Evolutionary conservation across 768 basidiomycete species (phyloP).

Genomic region (Pleurotus giganteus): DNA sequence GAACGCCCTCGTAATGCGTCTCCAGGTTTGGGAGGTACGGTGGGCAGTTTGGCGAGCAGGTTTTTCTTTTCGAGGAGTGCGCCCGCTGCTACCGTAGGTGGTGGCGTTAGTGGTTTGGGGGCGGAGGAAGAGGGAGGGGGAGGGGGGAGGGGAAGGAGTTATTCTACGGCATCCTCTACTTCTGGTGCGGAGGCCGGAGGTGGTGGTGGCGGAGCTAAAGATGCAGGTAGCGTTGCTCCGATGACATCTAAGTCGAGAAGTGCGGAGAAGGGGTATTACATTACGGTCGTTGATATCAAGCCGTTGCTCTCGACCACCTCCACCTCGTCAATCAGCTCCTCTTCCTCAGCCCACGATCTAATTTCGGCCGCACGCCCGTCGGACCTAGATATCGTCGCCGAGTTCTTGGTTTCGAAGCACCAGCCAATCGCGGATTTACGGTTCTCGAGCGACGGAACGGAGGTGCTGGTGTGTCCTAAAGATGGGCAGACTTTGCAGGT

Average conservation of each 20-base stretch:
- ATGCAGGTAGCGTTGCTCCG: slow-evolving; percentile 19
- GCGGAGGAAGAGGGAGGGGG: slow-evolving; percentile 12
- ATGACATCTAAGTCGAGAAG: slow-evolving; percentile 17
- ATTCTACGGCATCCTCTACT: slow-evolving; percentile 16
- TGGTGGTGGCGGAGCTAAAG: slow-evolving; percentile 12
- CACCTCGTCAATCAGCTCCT: neutral
- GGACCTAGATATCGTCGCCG: slow-evolving; percentile 34
- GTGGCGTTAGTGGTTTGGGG: slow-evolving; percentile 1
- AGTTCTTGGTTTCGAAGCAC: slow-evolving; percentile 47
- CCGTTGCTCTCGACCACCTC: slow-evolving; percentile 17
- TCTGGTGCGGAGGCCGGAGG: neutral
- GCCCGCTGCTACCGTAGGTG: slow-evolving; percentile 36
- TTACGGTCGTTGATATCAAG: slow-evolving; percentile 57
- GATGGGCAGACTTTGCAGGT: slow-evolving; percentile 57
- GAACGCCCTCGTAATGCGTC: slow-evolving; percentile 12
- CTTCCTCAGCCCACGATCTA: too few relatives aligned
- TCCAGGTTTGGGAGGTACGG: slow-evolving; percentile 14
- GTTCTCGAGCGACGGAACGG: slow-evolving; percentile 56
- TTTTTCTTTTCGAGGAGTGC: slow-evolving; percentile 68
- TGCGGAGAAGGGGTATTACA: slow-evolving; percentile 36
- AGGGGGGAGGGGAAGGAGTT: slow-evolving; percentile 20
- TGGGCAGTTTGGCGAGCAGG: slow-evolving; percentile 27
- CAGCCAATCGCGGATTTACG: slow-evolving; percentile 43
- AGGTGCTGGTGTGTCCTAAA: slow-evolving; percentile 44
- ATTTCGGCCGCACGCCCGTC: too few relatives aligned